Base-by-base conservation (phyloP, 2,329 filamentous ascomycete genomes). In the Escovopsis weberi region DNA sequence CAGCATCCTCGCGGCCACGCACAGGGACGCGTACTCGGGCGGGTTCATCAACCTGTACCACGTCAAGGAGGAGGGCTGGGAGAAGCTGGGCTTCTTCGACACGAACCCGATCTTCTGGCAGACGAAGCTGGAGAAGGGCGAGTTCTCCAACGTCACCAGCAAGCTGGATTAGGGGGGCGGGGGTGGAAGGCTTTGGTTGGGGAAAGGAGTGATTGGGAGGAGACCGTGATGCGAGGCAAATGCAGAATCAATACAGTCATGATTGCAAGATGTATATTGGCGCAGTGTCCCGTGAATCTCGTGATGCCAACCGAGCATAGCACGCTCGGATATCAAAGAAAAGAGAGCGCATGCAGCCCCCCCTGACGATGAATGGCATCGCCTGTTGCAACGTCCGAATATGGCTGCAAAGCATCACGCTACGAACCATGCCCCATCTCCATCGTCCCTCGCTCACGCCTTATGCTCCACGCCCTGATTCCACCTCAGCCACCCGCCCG, bases 51-150 rank as follows among this genome's bases (percentile, higher is more conserved):
- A 98, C 70, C 62, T 96, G 59, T 98, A 98, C 68, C 91, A 98
- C 59, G 88, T 98, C 61, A 95, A 95, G 79, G 89, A 98, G 71
- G 82, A 87, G 50, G 91, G 91, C 55, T 98, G 91, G 91, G 88
- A 94, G 58, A 94, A 94, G 76, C 89, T 96, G 60, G 91, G 91
- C 48, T 98, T 98, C 75, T 87, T 72, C 59, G 91, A 98, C 65
- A 96, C 89, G 54, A 95, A 96, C 72, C 89, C 89, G 37, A 94
- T 96, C 60, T 98, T 98, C 81, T 98, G 91, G 91, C 83, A 94
- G 74, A 95, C 88, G 40, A 98, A 98, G 79, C 68, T 98, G 58
- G 83, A 94, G 64, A 94, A 94, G 78, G 88, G 88, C 64, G 91
- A 98, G 71, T 98, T 98, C 65, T 89, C 82, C 50, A 95, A 95